Evolutionary conservation across 129 eudicot genomes (phyloP).

Genomic region (Chrysanthemum seticuspe): DNA sequence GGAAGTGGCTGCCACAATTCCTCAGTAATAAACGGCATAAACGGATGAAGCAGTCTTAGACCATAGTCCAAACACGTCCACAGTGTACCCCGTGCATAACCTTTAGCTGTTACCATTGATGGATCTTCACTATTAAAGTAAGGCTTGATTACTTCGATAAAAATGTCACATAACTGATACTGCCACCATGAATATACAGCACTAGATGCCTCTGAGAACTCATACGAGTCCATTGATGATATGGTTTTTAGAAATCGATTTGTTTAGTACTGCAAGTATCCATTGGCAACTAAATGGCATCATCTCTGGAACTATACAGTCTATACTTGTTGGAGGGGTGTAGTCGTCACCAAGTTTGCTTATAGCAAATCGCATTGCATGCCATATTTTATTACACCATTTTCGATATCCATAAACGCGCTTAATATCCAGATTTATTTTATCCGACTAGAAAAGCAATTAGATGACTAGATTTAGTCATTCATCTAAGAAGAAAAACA

Average conservation of each 20-base stretch:
- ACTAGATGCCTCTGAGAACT: slow-evolving; percentile 93
- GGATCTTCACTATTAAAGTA: slow-evolving; percentile 61
- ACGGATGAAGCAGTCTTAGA: slow-evolving; percentile 79
- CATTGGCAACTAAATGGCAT: slow-evolving; percentile 92
- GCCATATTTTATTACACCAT: slow-evolving; percentile 97
- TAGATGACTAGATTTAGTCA: no score
- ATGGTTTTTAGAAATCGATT: slow-evolving; percentile 69
- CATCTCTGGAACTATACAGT: slow-evolving; percentile 27
- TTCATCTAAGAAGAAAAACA: no score
- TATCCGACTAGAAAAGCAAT: slow-evolving; percentile 64
- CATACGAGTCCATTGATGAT: slow-evolving; percentile 58
- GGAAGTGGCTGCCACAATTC: slow-evolving; percentile 98
- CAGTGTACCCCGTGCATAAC: slow-evolving; percentile 70
- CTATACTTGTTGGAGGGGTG: slow-evolving; percentile 52
- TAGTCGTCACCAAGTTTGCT: slow-evolving; percentile 85
- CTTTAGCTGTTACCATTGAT: slow-evolving; percentile 37
- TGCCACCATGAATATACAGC: slow-evolving; percentile 93
- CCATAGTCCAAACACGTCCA: slow-evolving; percentile 92
- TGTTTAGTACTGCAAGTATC: slow-evolving; percentile 86
- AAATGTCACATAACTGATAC: slow-evolving; percentile 80
- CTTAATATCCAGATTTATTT: slow-evolving; percentile 84
- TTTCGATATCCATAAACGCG: slow-evolving; percentile 87
- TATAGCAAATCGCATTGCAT: slow-evolving; percentile 88
- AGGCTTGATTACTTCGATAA: slow-evolving; percentile 81
- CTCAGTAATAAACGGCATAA: slow-evolving; percentile 92